These are phyloP conservation scores for Ceratobasidium theobromae DNA, from an alignment of 1,284 basidiomycete species.

Conservation along the genomic window DNA sequence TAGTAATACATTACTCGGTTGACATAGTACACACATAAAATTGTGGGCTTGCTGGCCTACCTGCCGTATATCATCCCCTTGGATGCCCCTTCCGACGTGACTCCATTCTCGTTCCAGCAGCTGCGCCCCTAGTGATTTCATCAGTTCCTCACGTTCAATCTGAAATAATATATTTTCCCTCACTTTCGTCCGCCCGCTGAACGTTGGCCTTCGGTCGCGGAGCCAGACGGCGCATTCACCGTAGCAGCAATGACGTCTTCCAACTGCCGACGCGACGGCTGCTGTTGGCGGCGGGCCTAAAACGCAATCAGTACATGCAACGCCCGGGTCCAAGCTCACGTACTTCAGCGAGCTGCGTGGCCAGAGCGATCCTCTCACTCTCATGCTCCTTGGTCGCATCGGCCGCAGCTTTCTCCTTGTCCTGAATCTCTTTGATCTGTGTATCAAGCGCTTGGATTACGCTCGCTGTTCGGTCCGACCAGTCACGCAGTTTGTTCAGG, in stretches of 20 bases:
- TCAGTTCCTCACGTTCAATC: not conserved
- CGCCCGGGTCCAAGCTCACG: not conserved
- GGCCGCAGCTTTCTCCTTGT: not conserved
- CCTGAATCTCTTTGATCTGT: constrained; percentile 1
- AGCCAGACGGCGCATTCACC: not conserved
- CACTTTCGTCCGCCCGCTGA: constrained; percentile 10
- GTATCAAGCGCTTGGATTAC: constrained; percentile 15
- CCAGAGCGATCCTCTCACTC: constrained; percentile 10
- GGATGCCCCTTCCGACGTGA: constrained; percentile 9
- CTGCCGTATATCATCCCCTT: not conserved
- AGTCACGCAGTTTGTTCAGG: constrained; percentile 63
- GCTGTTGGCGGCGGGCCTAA: constrained; percentile 6
- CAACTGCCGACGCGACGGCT: not conserved
- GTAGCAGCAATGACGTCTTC: constrained; percentile 1
- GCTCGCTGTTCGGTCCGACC: constrained; percentile 50
- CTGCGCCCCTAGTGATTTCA: not conserved
- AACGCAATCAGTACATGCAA: not conserved
- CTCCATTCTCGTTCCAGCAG: not conserved
- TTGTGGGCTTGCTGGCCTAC: not conserved
- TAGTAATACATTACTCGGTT: not conserved
- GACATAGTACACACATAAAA: not conserved
- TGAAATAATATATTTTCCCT: not conserved
- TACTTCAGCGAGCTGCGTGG: constrained; percentile 17
- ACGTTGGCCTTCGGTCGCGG: not conserved
- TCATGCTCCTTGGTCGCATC: constrained; percentile 14